A percentile compares a stretch with the other conserved stretches of the same genome.
These are phyloP conservation scores for Raphanus hybrid DNA, from an alignment of 441 rosid species.

Conservation along the genomic window DNA sequence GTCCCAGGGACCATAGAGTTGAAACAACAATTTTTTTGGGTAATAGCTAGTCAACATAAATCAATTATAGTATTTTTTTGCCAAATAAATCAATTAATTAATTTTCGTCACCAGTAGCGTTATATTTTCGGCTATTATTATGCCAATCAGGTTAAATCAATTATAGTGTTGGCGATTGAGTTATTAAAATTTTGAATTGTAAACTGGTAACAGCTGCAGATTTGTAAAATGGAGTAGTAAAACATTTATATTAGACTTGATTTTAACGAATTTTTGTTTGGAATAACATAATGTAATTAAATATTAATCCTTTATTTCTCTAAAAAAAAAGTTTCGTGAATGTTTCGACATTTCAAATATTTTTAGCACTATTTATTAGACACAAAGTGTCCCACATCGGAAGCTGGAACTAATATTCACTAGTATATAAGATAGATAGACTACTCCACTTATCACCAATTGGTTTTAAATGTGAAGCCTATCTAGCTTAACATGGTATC, in stretches of 20 bases:
- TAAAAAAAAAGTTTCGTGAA: background rate
- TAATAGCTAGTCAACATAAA: background rate
- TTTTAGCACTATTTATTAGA: background rate
- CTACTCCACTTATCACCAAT: no score
- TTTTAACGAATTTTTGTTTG: background rate
- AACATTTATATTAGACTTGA: background rate
- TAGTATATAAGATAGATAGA: no score
- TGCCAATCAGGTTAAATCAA: no score
- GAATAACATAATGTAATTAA: background rate
- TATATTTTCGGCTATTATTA: no score
- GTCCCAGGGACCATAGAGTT: constrained; percentile 12
- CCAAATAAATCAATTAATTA: no score
- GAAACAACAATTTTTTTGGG: background rate
- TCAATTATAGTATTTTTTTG: background rate
- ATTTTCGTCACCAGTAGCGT: no score
- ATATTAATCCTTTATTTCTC: background rate
- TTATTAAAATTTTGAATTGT: background rate
- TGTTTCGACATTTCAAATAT: background rate
- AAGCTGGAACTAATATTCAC: no score
- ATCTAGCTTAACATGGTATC: no score
- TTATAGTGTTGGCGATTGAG: background rate
- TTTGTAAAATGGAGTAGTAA: background rate
- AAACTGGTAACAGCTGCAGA: background rate
- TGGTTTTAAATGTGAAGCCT: no score
- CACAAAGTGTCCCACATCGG: no score